Evolutionary conservation across 2,329 filamentous ascomycete species (phyloP).

Genomic region (Chalara sp.): DNA sequence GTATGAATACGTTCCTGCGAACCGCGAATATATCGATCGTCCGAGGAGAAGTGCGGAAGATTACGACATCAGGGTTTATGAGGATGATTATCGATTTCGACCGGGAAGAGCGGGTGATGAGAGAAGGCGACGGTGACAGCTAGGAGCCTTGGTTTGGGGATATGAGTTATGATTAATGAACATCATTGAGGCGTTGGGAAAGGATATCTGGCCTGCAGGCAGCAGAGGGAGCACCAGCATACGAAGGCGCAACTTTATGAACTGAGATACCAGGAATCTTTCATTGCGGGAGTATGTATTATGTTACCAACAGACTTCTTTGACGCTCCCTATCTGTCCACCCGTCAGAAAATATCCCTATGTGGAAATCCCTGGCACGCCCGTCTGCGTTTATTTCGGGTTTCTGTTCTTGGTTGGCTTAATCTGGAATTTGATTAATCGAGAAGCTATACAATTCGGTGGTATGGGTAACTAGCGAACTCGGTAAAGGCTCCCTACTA

Average conservation of each 20-base stretch:
- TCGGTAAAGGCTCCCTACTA: too few species aligned
- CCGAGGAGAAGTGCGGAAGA: neutral
- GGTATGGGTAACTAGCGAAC: too few species aligned
- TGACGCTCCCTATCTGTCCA: neutral
- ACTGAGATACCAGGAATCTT: too few species aligned
- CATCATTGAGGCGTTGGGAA: too few species aligned
- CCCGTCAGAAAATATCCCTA: neutral
- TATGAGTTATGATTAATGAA: neutral
- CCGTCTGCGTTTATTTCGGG: too few species aligned
- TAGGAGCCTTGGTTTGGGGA: neutral
- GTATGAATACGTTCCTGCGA: neutral
- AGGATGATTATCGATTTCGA: neutral
- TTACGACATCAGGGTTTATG: neutral
- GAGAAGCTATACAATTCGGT: too few species aligned
- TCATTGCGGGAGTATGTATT: too few species aligned
- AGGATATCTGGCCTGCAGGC: too few species aligned
- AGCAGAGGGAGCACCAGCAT: too few species aligned
- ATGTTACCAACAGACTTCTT: neutral
- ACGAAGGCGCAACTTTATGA: too few species aligned
- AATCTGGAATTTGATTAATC: too few species aligned
- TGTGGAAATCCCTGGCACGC: neutral
- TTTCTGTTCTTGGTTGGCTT: too few species aligned
- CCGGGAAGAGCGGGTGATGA: neutral
- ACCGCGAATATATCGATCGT: neutral
- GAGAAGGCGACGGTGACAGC: neutral